A percentile compares a stretch with the other conserved stretches of the same genome.
phyloP scores from a whole-genome alignment of 805 yeast genomes.

The Debaryomyces maramus region DNA sequence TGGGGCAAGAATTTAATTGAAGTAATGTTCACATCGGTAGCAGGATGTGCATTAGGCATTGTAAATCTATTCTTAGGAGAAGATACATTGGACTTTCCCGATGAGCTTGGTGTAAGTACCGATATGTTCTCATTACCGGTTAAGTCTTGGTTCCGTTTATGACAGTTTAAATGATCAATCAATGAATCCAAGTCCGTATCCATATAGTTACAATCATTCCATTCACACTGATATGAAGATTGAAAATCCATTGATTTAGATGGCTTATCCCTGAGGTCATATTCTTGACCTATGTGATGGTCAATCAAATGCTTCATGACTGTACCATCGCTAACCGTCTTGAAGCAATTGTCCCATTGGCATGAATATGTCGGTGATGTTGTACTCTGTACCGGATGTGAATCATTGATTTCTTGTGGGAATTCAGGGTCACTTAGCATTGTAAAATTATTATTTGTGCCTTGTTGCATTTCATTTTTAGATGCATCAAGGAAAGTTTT shows the following conservation, averaged over 20 bases:
- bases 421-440: neutral
- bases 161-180: slow-evolving; percentile 51
- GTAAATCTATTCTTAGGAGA: slow-evolving; percentile 8
- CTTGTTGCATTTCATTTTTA: neutral
- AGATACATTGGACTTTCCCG: slow-evolving; percentile 4
- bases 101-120: slow-evolving; percentile 12
- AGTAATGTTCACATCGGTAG: slow-evolving; percentile 28
- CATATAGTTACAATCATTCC: slow-evolving; percentile 68
- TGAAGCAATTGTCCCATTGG: slow-evolving; percentile 68
- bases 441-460: neutral
- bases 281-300: slow-evolving; percentile 53
- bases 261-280: slow-evolving; percentile 15
- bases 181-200: slow-evolving; percentile 54
- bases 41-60: neutral
- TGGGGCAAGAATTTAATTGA: slow-evolving; percentile 35
- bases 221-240: slow-evolving; percentile 56
- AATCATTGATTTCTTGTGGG: neutral
- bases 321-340: slow-evolving; percentile 33
- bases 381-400: neutral
- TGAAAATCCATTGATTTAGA: neutral
- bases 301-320: slow-evolving; percentile 40
- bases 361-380: slow-evolving; percentile 34
- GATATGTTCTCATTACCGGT: neutral
- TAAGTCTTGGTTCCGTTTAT: slow-evolving; percentile 17
- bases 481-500: slow-evolving; percentile 13